These are phyloP conservation scores for Lotus japonicus DNA, from an alignment of 306 rosid species.

Conservation along the genomic window DNA sequence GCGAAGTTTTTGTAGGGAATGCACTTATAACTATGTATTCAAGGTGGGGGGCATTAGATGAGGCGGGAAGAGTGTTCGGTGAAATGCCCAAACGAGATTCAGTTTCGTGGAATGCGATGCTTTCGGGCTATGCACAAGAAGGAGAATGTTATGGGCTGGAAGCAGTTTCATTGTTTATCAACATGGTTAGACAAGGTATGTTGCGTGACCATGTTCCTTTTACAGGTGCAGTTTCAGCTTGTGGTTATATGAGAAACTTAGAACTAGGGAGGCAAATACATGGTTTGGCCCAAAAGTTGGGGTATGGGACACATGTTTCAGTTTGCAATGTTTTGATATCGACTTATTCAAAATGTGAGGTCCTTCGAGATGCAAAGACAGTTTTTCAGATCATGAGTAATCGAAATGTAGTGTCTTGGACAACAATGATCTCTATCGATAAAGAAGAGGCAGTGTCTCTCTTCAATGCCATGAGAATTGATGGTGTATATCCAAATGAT, in stretches of 20 bases:
- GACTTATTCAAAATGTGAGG: constrained; percentile 59
- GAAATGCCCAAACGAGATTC: constrained; percentile 55
- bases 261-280: constrained; percentile 67
- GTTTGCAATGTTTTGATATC: constrained; percentile 80
- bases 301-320: constrained; percentile 48
- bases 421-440: constrained; percentile 63
- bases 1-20: constrained; percentile 71
- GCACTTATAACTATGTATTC: constrained; percentile 72
- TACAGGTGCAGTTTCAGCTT: constrained; percentile 73
- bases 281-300: constrained; percentile 51
- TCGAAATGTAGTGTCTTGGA: constrained; percentile 84
- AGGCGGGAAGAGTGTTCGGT: constrained; percentile 59
- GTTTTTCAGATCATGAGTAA: constrained; percentile 44
- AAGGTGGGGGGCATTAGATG: constrained; percentile 45
- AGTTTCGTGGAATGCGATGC: constrained; percentile 76
- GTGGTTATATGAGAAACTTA: constrained; percentile 55
- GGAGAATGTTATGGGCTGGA: constrained; percentile 54
- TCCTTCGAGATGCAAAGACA: constrained; percentile 44
- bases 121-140: constrained; percentile 72
- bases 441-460: constrained; percentile 56
- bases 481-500: constrained; percentile 66
- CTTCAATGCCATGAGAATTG: constrained; percentile 60
- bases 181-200: constrained; percentile 63
- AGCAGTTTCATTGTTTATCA: constrained; percentile 42
- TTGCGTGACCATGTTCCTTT: constrained; percentile 64